Percentiles rank a stretch among this genome's conserved stretches.
Conservation (phyloP, 805 yeast genomes). For the Schizosaccharomyces octosporus region DNA sequence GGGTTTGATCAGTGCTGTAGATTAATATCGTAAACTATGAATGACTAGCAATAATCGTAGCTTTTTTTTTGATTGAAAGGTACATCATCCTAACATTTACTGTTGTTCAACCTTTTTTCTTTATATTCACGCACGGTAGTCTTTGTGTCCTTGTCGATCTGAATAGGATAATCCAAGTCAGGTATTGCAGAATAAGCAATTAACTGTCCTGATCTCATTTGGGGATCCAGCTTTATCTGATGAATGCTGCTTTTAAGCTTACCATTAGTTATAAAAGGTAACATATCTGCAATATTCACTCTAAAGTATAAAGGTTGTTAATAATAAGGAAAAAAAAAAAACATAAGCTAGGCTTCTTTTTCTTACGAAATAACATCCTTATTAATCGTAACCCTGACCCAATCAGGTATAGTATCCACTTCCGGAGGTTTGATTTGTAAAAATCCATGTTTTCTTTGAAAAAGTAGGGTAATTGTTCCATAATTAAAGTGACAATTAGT, state of each 20-base stretch:
- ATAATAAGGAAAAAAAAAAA: not conserved
- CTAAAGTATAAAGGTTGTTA: not conserved
- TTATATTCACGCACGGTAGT: no score
- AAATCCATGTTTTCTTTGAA: not conserved
- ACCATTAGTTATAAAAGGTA: not conserved
- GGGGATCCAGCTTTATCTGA: not conserved
- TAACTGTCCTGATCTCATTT: not conserved
- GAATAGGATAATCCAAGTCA: not conserved
- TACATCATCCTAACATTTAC: no score
- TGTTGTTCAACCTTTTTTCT: no score
- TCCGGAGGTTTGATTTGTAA: not conserved
- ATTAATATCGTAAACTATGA: no score
- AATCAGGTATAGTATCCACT: not conserved
- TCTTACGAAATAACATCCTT: not conserved
- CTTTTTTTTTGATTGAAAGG: no score
- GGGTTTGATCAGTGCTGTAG: no score
- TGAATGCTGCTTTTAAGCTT: not conserved
- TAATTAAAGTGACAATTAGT: not conserved
- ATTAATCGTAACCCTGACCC: not conserved
- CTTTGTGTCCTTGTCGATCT: no score
- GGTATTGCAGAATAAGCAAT: not conserved
- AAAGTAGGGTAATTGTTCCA: not conserved
- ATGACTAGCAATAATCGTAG: no score
- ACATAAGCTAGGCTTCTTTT: no score
- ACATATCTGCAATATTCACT: not conserved